Evolutionary conservation across 164 flowering plant genomes (phyloP), one percentile per base, ranked within the genome.

Genomic region (Piper longum): DNA sequence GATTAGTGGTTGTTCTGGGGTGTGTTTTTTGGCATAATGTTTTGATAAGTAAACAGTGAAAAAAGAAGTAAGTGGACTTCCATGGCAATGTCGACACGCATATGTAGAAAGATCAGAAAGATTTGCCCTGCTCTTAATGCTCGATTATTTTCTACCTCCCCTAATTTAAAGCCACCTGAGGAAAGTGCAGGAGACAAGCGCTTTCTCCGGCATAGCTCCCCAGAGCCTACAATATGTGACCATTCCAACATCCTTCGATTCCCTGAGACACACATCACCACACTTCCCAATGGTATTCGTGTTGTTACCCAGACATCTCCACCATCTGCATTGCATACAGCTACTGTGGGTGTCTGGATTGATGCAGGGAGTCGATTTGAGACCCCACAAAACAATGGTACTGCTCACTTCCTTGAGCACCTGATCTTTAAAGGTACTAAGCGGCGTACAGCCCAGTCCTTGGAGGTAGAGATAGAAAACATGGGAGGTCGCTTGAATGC

Each of bases 401-500:
- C 89, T n/a, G 93, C 96, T 0, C 96, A 89, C 68, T 89, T 89
- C 65, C 70, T 89, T 11, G 96, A 89, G 79, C 93, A 85, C 62
- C 85, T 89, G 91, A 82, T 85, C 14, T 89, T 89, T 66, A 89
- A 87, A 78, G 96, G 96, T 40, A 89, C 96, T 0, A 78, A 65
- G 63, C 74, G 55, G 70, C 70, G 93, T 67, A 40, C 78, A 0
- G 84, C 79, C n/a, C 66, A 85, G 62, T 71, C 73, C 6, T 63
- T 87, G 62, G 96, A 89, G 78, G 88, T 79, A 76, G 93, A 86
- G 78, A 78, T 89, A 61, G 96, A 89, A 80, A 83, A 89, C 70
- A 83, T 85, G 84, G 96, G 96, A 0, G 96, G 87, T 0, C 89
- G 85, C 67, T 72, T 87, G 74, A 87, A 89, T 76, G 96, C 95